These are phyloP conservation scores for Trematosphaeria pertusa DNA, from an alignment of 2,329 filamentous ascomycete species.

Conservation along the genomic window DNA sequence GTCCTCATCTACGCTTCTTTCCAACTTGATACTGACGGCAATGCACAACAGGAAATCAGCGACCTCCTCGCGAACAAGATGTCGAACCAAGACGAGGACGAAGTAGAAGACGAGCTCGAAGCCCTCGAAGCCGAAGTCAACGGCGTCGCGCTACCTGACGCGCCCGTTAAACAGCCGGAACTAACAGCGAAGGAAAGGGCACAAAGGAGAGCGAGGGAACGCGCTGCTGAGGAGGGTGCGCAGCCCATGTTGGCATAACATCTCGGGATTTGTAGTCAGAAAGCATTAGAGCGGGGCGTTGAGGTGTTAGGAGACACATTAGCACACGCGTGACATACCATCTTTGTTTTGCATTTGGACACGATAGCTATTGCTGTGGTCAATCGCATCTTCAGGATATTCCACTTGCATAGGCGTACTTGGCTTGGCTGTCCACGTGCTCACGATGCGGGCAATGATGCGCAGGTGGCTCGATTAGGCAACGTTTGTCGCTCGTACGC, in stretches of 20 bases:
- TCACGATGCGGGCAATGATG: conserved; percentile 15
- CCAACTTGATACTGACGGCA: conserved; percentile 6
- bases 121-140: conserved; percentile 73
- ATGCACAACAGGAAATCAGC: conserved; percentile 75
- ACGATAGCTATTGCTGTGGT: too few species aligned
- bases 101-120: conserved; percentile 94
- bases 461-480: conserved; percentile 10
- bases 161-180: conserved; percentile 43
- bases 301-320: conserved; percentile 22
- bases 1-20: background rate
- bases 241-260: conserved; percentile 47
- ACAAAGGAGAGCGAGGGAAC: conserved; percentile 39
- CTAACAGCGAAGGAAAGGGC: conserved; percentile 42
- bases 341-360: conserved; percentile 17
- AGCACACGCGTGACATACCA: too few species aligned
- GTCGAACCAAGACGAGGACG: conserved; percentile 94
- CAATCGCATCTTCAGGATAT: conserved; percentile 1
- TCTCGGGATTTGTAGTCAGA: conserved; percentile 11
- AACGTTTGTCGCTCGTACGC: conserved; percentile 11
- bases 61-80: conserved; percentile 89
- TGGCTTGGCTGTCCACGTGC: conserved; percentile 28
- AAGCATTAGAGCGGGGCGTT: conserved; percentile 47
- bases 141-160: conserved; percentile 49
- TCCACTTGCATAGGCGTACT: conserved; percentile 1
- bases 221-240: conserved; percentile 38